Evolutionary conservation across 2,329 filamentous ascomycete species (phyloP).

Genomic region (Xylaria sp.): DNA sequence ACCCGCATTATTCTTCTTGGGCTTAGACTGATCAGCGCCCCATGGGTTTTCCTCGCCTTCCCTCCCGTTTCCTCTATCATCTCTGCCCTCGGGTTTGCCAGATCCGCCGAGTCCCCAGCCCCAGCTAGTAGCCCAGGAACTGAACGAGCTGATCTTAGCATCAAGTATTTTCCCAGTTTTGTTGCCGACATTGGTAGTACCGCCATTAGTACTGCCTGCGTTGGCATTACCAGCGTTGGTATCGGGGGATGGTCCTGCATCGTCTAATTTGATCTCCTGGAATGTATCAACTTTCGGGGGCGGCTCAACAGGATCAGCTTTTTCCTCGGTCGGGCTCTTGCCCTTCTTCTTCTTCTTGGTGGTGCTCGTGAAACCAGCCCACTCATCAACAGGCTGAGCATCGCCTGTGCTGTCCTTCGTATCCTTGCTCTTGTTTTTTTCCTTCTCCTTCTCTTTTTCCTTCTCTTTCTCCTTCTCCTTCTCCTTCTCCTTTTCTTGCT

Average conservation of each 20-base stretch:
- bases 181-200: no score
- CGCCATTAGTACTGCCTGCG: no score
- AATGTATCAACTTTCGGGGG: slow-evolving; percentile 56
- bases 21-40: slow-evolving; percentile 49
- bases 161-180: slow-evolving; percentile 51
- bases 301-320: slow-evolving; percentile 37
- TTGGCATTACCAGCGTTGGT: slow-evolving; percentile 54
- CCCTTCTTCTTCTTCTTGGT: slow-evolving; percentile 60
- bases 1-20: slow-evolving; percentile 54
- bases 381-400: slow-evolving; percentile 52
- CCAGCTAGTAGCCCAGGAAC: slow-evolving; percentile 65
- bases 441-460: slow-evolving; percentile 31
- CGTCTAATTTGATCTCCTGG: slow-evolving; percentile 69
- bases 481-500: slow-evolving; percentile 20
- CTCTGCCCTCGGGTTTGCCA: slow-evolving; percentile 42
- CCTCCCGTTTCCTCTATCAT: slow-evolving; percentile 44
- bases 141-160: slow-evolving; percentile 48
- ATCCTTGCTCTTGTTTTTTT: slow-evolving; percentile 41
- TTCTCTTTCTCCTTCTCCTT: slow-evolving; percentile 33
- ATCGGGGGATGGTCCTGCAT: slow-evolving; percentile 59
- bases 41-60: slow-evolving; percentile 52
- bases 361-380: slow-evolving; percentile 49
- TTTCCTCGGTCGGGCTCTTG: slow-evolving; percentile 46
- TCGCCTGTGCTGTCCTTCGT: slow-evolving; percentile 45
- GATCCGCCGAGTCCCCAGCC: slow-evolving; percentile 39